Percentiles rank a stretch among this genome's conserved stretches.
Conservation (phyloP, 495 filamentous ascomycete genomes). For the Wilcoxina mikolae region DNA sequence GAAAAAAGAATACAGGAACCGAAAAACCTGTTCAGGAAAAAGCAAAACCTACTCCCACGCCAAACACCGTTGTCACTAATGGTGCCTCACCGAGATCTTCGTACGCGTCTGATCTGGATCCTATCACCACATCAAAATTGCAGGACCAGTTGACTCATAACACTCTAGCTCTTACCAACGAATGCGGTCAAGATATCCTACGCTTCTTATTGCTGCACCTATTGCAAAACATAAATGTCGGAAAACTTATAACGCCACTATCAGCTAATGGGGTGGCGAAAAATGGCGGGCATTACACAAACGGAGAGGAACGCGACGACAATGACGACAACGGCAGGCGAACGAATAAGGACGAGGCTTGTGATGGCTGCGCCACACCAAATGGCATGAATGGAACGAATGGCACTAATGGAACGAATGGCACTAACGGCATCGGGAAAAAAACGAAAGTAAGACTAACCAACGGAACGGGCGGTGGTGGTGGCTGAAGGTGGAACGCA, state of each 20-base stretch:
- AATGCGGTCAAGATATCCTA: too few species aligned
- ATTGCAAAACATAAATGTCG: not conserved
- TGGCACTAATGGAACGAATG: not conserved
- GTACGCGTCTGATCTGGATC: too few species aligned
- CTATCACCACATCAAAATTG: too few species aligned
- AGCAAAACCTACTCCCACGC: not conserved
- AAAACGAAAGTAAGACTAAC: not conserved
- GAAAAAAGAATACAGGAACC: not conserved
- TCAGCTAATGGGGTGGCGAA: not conserved
- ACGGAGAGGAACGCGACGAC: not conserved
- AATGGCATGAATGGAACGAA: not conserved
- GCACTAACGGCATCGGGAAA: not conserved
- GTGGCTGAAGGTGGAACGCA: too few species aligned
- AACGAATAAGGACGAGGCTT: not conserved
- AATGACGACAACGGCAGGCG: not conserved
- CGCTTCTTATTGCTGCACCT: too few species aligned
- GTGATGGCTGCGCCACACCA: not conserved
- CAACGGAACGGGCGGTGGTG: not conserved
- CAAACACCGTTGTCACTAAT: not conserved
- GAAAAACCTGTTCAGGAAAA: not conserved
- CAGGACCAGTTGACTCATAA: too few species aligned
- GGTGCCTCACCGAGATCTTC: too few species aligned
- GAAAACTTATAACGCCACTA: not conserved
- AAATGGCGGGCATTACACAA: not conserved
- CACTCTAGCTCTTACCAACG: too few species aligned